Evolutionary conservation across 2,329 filamentous ascomycete species (phyloP), one percentile per base, ranked within the genome.

Genomic region (Bimuria novae-zelandiae): DNA sequence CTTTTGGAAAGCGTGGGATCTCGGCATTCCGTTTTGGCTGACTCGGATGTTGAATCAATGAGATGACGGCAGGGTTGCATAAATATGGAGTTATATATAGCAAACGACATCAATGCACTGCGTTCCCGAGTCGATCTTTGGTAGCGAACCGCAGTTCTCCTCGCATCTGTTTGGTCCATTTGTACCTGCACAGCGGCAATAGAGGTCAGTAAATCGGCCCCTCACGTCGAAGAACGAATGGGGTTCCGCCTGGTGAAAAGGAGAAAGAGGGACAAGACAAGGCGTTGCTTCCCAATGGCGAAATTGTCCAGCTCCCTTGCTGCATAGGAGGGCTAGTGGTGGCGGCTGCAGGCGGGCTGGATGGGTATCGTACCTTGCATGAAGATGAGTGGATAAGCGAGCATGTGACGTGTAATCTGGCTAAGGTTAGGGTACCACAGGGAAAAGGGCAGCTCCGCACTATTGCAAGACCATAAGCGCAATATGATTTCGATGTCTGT

Each of bases 351-450:
- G 40, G 29, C 16, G n/a, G 11, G 48, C 32, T 29, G 48, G 46
- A 32, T 49, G 41, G 16, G 49, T n/a, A n/a, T n/a, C 21, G 61
- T 64, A 64, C 62, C 62, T 64, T 64, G 62, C 62, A 63, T 62
- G 41, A 52, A 52, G 41, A 51, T 42, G 36, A 53, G 27, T 40
- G 41, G 40, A 22, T 45, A 41, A 47, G 41, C 41, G 49, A 46
- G 49, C 48, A 36, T 44, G 44, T 47, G 43, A 46, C 39, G 44
- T 29, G 59, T 43, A 59, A 59, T 52, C 52, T 57, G 53, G 45
- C 30, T 21, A 51, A 51, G 50, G 51, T 51, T 54, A 57, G 55
- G 54, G 40, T 57, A 48, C 42, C 42, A 41, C 27, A 22, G n/a
- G 47, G 41, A 44, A 42, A 37, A 4, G 12, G 19, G 7, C 22